Evolutionary conservation across 2,329 filamentous ascomycete genomes (phyloP).

Genomic region (Neofusicoccum sp.): DNA sequence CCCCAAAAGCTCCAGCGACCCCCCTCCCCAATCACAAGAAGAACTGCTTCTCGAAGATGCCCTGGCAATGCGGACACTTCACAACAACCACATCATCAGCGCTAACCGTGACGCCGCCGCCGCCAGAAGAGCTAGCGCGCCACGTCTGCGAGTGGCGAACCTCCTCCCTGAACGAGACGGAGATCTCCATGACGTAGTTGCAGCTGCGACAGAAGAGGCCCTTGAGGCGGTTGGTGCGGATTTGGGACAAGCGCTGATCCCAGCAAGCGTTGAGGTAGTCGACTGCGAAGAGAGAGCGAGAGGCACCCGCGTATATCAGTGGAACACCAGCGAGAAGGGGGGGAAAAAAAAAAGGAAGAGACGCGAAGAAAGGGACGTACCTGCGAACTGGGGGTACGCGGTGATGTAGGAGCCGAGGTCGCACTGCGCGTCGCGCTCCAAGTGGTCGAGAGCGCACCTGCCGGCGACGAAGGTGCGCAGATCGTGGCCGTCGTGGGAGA

Average conservation of each 20-base stretch:
- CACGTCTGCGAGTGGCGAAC: too few relatives aligned
- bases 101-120: too few relatives aligned
- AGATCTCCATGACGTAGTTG: neutral
- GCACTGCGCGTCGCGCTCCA: neutral
- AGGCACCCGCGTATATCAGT: neutral
- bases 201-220: neutral
- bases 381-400: conserved; percentile 4
- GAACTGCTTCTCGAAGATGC: neutral
- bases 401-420: neutral
- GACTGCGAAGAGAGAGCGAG: neutral
- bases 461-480: neutral
- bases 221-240: neutral
- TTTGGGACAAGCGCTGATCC: neutral
- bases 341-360: neutral
- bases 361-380: neutral
- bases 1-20: too few relatives aligned
- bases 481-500: neutral
- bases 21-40: neutral
- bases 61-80: neutral
- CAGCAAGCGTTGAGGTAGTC: neutral
- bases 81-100: neutral
- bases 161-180: neutral
- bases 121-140: too few relatives aligned
- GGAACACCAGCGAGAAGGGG: neutral
- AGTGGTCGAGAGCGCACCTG: neutral